Conservation (phyloP, 805 yeast genomes). For the Candida ficus region DNA sequence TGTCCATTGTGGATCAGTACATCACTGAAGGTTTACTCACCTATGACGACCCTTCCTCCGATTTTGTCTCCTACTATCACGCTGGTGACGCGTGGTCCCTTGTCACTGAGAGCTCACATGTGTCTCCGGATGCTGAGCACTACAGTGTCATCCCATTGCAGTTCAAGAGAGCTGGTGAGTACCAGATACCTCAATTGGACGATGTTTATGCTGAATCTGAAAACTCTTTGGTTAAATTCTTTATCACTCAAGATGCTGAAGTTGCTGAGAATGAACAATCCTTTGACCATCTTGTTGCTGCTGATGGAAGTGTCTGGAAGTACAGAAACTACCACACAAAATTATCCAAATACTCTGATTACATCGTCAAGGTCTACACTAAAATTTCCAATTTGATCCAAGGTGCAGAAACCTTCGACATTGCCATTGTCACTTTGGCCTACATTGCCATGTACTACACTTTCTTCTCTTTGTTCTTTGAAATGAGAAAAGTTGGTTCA, state of each 20-base stretch:
- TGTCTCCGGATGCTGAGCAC: slow-evolving; percentile 36
- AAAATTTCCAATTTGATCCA: slow-evolving; percentile 43
- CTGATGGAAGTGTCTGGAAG: slow-evolving; percentile 54
- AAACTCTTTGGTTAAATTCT: slow-evolving; percentile 38
- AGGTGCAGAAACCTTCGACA: slow-evolving; percentile 83
- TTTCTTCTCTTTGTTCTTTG: slow-evolving; percentile 63
- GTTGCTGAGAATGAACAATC: slow-evolving; percentile 8
- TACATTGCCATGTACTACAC: slow-evolving; percentile 88
- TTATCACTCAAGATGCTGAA: slow-evolving; percentile 26
- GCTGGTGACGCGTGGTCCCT: slow-evolving; percentile 42
- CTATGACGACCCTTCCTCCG: slow-evolving; percentile 9
- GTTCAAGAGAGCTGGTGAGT: slow-evolving; percentile 43
- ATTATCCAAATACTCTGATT: slow-evolving; percentile 51
- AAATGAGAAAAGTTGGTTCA: slow-evolving; percentile 75
- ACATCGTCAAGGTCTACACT: slow-evolving; percentile 34
- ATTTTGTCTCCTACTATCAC: slow-evolving; percentile 31
- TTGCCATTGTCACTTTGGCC: slow-evolving; percentile 71
- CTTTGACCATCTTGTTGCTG: slow-evolving; percentile 16
- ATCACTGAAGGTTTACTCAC: slow-evolving; percentile 28
- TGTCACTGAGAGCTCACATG: slow-evolving; percentile 36
- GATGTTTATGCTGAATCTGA: slow-evolving; percentile 35
- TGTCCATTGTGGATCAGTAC: slow-evolving; percentile 68
- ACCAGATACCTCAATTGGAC: slow-evolving; percentile 37
- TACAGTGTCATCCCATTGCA: slow-evolving; percentile 50
- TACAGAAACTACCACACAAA: slow-evolving; percentile 49